Evolutionary conservation across 2,329 filamentous ascomycete species (phyloP).

Genomic region (Fusarium coffeatum): DNA sequence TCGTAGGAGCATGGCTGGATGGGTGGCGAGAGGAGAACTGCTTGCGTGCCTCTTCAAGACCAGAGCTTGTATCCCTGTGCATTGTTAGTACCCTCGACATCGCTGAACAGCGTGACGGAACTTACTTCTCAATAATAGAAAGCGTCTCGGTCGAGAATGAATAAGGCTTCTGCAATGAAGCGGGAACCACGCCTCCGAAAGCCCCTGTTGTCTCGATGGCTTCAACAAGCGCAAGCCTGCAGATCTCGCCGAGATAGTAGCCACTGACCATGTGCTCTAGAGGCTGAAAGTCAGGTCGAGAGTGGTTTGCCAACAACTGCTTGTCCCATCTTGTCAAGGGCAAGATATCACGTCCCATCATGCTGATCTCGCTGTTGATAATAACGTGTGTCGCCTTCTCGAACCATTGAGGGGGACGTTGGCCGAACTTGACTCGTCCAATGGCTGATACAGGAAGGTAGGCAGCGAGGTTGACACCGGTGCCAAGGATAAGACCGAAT

Average conservation of each 20-base stretch:
- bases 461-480: slow-evolving; percentile 73
- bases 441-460: slow-evolving; percentile 71
- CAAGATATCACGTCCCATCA: slow-evolving; percentile 71
- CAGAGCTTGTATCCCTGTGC: slow-evolving; percentile 58
- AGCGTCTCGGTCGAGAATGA: slow-evolving; percentile 71
- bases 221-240: slow-evolving; percentile 67
- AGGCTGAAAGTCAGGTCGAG: slow-evolving; percentile 70
- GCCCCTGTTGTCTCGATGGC: slow-evolving; percentile 66
- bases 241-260: slow-evolving; percentile 75
- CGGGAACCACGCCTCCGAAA: slow-evolving; percentile 67
- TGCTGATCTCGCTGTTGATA: slow-evolving; percentile 74
- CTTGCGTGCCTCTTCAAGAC: slow-evolving; percentile 58
- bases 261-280: slow-evolving; percentile 72
- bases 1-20: slow-evolving; percentile 54
- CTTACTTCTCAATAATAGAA: slow-evolving; percentile 68
- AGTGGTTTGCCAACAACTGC: slow-evolving; percentile 63
- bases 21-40: slow-evolving; percentile 65
- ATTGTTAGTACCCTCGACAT: slow-evolving; percentile 36
- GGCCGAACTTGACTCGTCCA: slow-evolving; percentile 66
- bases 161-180: slow-evolving; percentile 64
- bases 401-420: slow-evolving; percentile 67
- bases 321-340: slow-evolving; percentile 72
- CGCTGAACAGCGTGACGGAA: slow-evolving; percentile 11
- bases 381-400: slow-evolving; percentile 70
- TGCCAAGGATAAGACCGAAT: slow-evolving; percentile 74